Base-by-base conservation (phyloP, 2,329 filamentous ascomycete genomes). In the Clonostachys sp. region DNA sequence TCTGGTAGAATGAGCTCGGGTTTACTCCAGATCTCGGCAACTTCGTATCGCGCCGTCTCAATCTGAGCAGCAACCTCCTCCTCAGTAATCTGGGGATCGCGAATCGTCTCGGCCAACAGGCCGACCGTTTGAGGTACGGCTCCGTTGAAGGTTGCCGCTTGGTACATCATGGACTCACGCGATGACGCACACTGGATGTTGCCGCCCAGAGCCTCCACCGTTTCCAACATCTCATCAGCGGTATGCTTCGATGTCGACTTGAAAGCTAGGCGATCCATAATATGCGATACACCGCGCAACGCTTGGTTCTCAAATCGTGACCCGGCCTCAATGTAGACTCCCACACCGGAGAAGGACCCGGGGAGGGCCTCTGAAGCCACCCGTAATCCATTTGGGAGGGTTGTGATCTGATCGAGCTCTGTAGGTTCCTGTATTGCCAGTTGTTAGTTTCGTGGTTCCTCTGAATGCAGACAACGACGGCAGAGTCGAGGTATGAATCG, bases 141-240 rank as follows among this genome's bases (percentile, higher is more conserved):
- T 24, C 86, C 86, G 73, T 99, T 99, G 80, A 99, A 99, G 33
- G 91, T 96, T 24, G 94, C 94, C 2, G 91, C 89, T 68, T 99
- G 94, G 74, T 99, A 99, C 94, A 99, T 99, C 71, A 99, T 81
- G 48, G 90, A 90, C 70, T 99, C 94, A 54, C 94, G 80, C 3
- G 91, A 95, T 2, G 91, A 96, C 12, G 92, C 91, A 70, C 94
- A 99, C 70, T 97, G 91, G 50, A 99, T 92, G 65, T 96, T 96
- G 34, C 94, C 94, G 35, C 94, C 94, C 4, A 99, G 75, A 0
- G 84, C 86, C 68, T 97, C 94, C 34, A 96, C 79, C 34, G 84
- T 77, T 66, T 96, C 90, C 17, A 96, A 74, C 84, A 97, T 94
- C 56, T 91, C 77, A 67, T 96, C 91, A 48, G 84, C 83, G 0